phyloP scores from a whole-genome alignment of 352 stramenopile species.

The Phytophthora quininea region DNA sequence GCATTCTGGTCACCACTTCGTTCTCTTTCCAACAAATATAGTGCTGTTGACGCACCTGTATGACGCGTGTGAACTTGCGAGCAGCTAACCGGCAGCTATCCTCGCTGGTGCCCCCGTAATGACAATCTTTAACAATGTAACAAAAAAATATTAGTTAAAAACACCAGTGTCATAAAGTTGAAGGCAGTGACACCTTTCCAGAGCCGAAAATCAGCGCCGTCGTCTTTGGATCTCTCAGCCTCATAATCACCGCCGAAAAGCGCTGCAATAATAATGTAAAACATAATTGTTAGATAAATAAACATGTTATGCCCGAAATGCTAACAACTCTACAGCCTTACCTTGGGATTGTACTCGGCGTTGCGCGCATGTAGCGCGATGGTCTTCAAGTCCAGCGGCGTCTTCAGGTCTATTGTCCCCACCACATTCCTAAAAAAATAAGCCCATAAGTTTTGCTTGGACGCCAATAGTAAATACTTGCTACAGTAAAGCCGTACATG shows the following conservation, averaged over 20 bases:
- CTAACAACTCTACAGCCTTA: slow-evolving; percentile 10
- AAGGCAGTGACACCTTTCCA: slow-evolving; percentile 77
- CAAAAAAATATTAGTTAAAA: too few species aligned
- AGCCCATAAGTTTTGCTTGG: background rate
- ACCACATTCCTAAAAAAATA: slow-evolving; percentile 88
- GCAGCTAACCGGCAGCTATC: slow-evolving; percentile 83
- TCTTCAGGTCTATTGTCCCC: slow-evolving; percentile 95
- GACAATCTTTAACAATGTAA: slow-evolving; percentile 61
- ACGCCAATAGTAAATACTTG: too few species aligned
- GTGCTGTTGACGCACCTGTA: slow-evolving; percentile 53
- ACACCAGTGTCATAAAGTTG: background rate
- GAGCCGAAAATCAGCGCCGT: slow-evolving; percentile 98
- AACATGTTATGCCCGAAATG: too few species aligned
- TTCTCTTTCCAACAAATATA: background rate
- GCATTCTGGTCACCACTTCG: background rate
- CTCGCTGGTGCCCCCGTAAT: slow-evolving; percentile 87
- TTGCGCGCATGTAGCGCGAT: slow-evolving; percentile 98
- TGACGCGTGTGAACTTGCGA: slow-evolving; percentile 86
- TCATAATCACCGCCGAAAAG: slow-evolving; percentile 97
- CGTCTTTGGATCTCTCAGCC: slow-evolving; percentile 95
- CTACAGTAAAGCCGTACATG: slow-evolving; percentile 47
- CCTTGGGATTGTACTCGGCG: slow-evolving; percentile 99
- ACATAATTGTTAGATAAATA: background rate
- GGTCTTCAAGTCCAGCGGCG: slow-evolving; percentile 95
- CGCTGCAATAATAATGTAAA: slow-evolving; percentile 43